Evolutionary conservation across 2,329 filamentous ascomycete genomes (phyloP), one percentile per base, ranked within the genome.

Genomic region (Claviceps arundinis): DNA sequence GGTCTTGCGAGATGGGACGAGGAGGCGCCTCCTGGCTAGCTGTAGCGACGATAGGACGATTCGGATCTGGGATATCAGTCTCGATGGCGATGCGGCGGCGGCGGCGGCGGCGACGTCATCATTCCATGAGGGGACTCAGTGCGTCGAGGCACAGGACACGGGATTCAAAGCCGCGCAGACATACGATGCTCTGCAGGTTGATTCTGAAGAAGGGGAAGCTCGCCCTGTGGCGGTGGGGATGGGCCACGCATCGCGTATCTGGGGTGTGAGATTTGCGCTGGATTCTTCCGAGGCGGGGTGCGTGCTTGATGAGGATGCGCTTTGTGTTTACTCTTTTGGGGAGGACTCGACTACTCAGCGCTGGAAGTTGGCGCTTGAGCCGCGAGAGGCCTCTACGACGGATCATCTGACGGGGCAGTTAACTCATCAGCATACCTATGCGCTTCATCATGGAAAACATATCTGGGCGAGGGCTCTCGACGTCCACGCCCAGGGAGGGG

Each of bases 41-140:
- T 98, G 93, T 64, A 97, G 91, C 62, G 93, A 98, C 63, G 93
- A 98, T 67, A 78, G 93, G 49, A 95, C 89, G 0, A 81, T 98
- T 22, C 77, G 87, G 14, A 69, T 97, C 1, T 97, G 93, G 91
- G 81, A 95, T 62, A 80, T 96, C 7, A 82, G 83, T 0, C 74
- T 81, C 52, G 70, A 50, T 5, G 40, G 37, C 9, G 47, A 7
- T 4, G 47, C 22, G 6, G 17, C 14, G 9, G 11, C 38, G 30
- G 9, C 9, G 9, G 4, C n/a, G 17, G 5, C 5, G 37, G 2
- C 24, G 16, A 2, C 16, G 9, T 3, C 26, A 26, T 11, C 16
- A 19, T 19, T 19, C 44, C 41, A 24, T n/a, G 47, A 30, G n/a
- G 17, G 19, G 2, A 5, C 22, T 17, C 50, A 17, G 26, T 16